Base-by-base conservation (phyloP, 164 flowering plant species). In the Vitis cinerea region DNA sequence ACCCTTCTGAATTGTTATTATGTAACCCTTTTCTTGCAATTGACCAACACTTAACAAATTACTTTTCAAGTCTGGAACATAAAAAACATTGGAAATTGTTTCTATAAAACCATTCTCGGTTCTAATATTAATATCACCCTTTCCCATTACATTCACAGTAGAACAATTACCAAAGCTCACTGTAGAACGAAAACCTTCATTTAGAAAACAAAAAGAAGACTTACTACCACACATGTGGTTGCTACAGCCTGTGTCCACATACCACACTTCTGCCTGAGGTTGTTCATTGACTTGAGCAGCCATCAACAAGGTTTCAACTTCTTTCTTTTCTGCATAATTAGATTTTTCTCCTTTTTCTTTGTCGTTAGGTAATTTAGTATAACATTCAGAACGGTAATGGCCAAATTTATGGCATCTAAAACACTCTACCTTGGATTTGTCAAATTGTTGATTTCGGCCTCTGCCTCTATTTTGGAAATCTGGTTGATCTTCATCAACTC, bases 381-480 rank as follows among this genome's bases (percentile, higher is more conserved):
- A 19, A 19, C 23, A 19, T 19, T 19, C 0, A 19, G 23, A 19
- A 19, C 23, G 23, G 23, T 19, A 19, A 51, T 7, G 3, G 11
- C 13, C 12, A 55, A 14, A 54, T 53, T 75, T 52, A 37, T 56
- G 74, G 54, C 78, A 74, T 50, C 66, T 55, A 67, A 23, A 78
- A 37, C 76, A 78, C 66, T 78, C 62, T 61, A 78, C 60, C 70
- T 69, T 73, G 30, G 80, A 74, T 70, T 77, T 77, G 60, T 77
- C 74, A 19, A 19, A 19, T 19, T 19, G 47, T 51, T 17, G 27
- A 17, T 59, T 59, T 50, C 31, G 53, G 63, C 64, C 65, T 53
- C 60, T 66, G 30, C 74, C 60, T 66, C 30, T 68, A 51, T 63
- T 58, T 50, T 56, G 59, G 71, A 30, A 55, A 19, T 19, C 23